Evolutionary conservation across 2,329 filamentous ascomycete species (phyloP), one percentile per base, ranked within the genome.

Genomic region (Ilyonectria sp.): DNA sequence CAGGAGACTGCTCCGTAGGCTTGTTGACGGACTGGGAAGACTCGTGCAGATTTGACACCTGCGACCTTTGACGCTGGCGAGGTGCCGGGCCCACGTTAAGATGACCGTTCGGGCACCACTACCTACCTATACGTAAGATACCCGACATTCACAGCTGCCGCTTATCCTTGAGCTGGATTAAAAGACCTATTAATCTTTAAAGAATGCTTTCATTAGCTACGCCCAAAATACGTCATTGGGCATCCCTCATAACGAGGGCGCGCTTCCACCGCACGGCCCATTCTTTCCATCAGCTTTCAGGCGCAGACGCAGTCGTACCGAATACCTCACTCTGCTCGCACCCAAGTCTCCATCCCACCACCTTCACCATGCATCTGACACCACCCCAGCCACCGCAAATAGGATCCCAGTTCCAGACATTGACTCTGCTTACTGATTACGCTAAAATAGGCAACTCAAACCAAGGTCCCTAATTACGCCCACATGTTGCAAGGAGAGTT

Each of bases 261-360:
- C 26, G 11, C 9, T 31, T 52, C 26, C 29, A 52, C 17, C 9
- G 33, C 26, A 11, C 2, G n/a, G 2, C 26, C 8, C 17, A 33
- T 11, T 19, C 49, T 10, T 2, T 19, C 26, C n/a, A 19, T n/a
- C 26, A 9, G 8, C 19, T 33, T 9, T 31, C 17, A 13, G 29
- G 17, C n/a, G 8, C 23, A 17, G 47, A 23, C 2, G 11, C n/a
- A 8, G 26, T 29, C 11, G 61, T 59, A 59, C 46, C 46, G 6
- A 37, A 21, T 58, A 63, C 61, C 7, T 56, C 19, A 10, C 29
- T 43, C 29, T 29, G 4, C 35, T 33, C 17, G 15, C 15, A 44
- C 23, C 21, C 54, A 57, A 37, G 15, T 23, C 43, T 9, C 26
- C 21, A 57, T 44, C 37, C 37, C 40, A 57, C 57, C 56, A 21